Evolutionary conservation across 1,139 yeast species (phyloP).

Genomic region (Yamadazyma dendronema): DNA sequence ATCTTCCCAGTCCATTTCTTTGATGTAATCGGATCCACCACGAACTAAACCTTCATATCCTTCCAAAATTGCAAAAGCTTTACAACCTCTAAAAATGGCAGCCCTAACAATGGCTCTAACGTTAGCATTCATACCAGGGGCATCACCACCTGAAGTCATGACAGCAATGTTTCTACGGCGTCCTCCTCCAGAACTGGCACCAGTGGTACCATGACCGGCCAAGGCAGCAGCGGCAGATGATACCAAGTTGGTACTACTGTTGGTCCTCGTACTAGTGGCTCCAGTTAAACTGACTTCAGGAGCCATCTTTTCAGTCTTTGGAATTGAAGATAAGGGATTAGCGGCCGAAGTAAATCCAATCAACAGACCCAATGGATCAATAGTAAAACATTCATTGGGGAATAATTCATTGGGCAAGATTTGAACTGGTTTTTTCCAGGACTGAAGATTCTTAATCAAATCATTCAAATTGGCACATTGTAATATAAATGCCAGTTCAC

Average conservation of each 20-base stretch:
- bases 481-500: slow-evolving; percentile 41
- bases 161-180: slow-evolving; percentile 72
- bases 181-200: background rate
- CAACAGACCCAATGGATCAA: slow-evolving; percentile 67
- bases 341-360: slow-evolving; percentile 63
- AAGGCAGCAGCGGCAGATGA: slow-evolving; percentile 16
- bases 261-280: background rate
- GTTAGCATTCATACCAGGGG: slow-evolving; percentile 97
- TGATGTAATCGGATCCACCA: slow-evolving; percentile 67
- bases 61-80: slow-evolving; percentile 90
- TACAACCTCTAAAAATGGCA: slow-evolving; percentile 86
- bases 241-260: slow-evolving; percentile 14
- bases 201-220: background rate
- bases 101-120: slow-evolving; percentile 94
- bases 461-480: slow-evolving; percentile 33
- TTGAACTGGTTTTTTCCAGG: slow-evolving; percentile 28
- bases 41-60: slow-evolving; percentile 93
- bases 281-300: slow-evolving; percentile 12
- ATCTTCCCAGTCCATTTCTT: slow-evolving; percentile 86
- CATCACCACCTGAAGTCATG: slow-evolving; percentile 98
- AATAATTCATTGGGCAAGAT: slow-evolving; percentile 60
- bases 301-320: slow-evolving; percentile 31
- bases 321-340: slow-evolving; percentile 56
- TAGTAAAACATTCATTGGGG: slow-evolving; percentile 64
- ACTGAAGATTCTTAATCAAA: slow-evolving; percentile 32